A percentile compares a stretch with the other conserved stretches of the same genome.
Conservation (phyloP, 805 yeast genomes). For the Myxozyma vanderwaltii region DNA sequence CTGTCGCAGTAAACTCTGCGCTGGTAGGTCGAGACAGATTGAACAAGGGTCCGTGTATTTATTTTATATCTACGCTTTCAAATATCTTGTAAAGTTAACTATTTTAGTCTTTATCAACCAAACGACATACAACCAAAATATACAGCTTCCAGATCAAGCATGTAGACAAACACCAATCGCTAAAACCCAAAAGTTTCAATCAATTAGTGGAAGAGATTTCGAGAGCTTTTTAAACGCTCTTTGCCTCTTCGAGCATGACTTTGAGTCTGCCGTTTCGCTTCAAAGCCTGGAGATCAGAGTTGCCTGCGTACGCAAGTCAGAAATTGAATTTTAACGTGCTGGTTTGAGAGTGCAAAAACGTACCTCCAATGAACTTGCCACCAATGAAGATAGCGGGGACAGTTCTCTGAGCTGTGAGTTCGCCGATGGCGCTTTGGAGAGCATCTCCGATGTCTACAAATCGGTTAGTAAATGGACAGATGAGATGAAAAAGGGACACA, state of each 20-base stretch:
- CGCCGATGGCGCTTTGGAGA: slow-evolving; percentile 74
- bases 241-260: slow-evolving; percentile 37
- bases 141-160: too few species aligned
- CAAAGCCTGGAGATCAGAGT: slow-evolving; percentile 80
- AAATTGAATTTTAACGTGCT: neutral
- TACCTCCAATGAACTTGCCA: slow-evolving; percentile 92
- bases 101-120: too few species aligned
- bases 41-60: too few species aligned
- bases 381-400: slow-evolving; percentile 91
- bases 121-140: too few species aligned
- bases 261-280: slow-evolving; percentile 63
- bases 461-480: neutral
- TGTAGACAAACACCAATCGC: too few species aligned
- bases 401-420: slow-evolving; percentile 85
- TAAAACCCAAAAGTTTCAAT: too few species aligned
- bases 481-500: neutral
- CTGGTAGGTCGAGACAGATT: too few species aligned
- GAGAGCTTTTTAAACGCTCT: neutral
- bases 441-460: slow-evolving; percentile 66
- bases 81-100: too few species aligned
- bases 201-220: too few species aligned
- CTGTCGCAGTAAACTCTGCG: too few species aligned
- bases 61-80: too few species aligned
- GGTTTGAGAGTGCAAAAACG: neutral
- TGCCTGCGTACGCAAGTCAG: slow-evolving; percentile 38